A percentile compares a stretch with the other conserved stretches of the same genome.
These are phyloP conservation scores for Botrytis deweyae DNA, from an alignment of 2,329 filamentous ascomycete species.

Conservation along the genomic window DNA sequence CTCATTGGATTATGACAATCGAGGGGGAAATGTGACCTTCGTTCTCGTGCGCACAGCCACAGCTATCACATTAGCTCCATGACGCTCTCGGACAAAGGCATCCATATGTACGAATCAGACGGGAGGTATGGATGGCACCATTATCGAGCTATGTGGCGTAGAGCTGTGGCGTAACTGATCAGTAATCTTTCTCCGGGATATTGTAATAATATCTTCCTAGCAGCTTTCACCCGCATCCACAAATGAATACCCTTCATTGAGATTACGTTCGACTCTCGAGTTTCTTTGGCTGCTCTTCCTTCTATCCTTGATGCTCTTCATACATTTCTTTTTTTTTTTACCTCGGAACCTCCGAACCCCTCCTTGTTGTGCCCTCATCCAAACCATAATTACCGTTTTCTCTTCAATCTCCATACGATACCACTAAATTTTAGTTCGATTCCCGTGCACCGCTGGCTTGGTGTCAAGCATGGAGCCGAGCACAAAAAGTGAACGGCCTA, in stretches of 20 bases:
- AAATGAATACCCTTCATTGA: background rate
- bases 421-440: background rate
- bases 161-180: background rate
- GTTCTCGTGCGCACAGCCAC: constrained; percentile 9
- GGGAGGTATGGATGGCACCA: background rate
- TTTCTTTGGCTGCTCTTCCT: background rate
- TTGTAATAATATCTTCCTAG: background rate
- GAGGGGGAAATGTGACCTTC: background rate
- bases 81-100: background rate
- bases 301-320: background rate
- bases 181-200: background rate
- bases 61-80: background rate
- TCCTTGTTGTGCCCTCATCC: background rate
- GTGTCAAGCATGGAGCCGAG: background rate
- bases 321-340: background rate
- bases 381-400: background rate
- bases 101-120: background rate
- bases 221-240: background rate
- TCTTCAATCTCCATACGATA: background rate
- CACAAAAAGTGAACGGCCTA: background rate
- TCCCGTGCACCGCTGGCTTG: background rate
- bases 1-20: background rate
- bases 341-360: background rate
- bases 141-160: constrained; percentile 3
- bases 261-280: background rate